These are phyloP conservation scores for Zasmidium angulare DNA, from an alignment of 2,329 filamentous ascomycete genomes.

Conservation along the genomic window DNA sequence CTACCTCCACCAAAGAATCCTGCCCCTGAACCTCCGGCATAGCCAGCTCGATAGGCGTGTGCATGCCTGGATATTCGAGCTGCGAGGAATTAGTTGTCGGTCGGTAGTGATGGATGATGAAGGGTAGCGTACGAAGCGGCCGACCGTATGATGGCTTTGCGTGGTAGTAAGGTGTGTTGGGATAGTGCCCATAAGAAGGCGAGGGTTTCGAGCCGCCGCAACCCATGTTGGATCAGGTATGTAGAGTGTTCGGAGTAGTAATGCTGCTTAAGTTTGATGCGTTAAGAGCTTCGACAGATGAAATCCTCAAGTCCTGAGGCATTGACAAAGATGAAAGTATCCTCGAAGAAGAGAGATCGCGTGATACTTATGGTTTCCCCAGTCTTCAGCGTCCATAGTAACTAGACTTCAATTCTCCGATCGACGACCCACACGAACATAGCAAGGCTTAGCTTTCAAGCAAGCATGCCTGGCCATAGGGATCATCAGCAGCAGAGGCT, in stretches of 20 bases:
- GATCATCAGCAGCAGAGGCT: neutral
- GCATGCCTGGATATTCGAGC: neutral
- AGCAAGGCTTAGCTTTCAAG: neutral
- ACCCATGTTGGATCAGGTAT: neutral
- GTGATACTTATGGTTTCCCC: neutral
- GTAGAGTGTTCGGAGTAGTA: neutral
- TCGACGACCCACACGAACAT: neutral
- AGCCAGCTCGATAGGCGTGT: neutral
- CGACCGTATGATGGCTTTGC: neutral
- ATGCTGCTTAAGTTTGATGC: neutral
- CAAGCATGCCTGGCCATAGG: neutral
- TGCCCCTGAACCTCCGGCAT: neutral
- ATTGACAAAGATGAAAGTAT: no score
- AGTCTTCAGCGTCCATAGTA: neutral
- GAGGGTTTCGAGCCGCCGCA: slow-evolving; percentile 2
- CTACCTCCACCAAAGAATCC: slow-evolving; percentile 1
- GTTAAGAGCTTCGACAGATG: neutral
- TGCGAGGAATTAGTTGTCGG: neutral
- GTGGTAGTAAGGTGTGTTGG: neutral
- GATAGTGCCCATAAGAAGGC: neutral
- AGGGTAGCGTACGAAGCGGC: neutral
- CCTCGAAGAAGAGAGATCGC: neutral
- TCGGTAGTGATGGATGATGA: neutral
- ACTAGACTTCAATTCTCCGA: neutral
- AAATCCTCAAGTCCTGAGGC: no score